Base-by-base conservation (phyloP, 805 yeast genomes). In the Cyberlindnera euphorbiiphila region DNA sequence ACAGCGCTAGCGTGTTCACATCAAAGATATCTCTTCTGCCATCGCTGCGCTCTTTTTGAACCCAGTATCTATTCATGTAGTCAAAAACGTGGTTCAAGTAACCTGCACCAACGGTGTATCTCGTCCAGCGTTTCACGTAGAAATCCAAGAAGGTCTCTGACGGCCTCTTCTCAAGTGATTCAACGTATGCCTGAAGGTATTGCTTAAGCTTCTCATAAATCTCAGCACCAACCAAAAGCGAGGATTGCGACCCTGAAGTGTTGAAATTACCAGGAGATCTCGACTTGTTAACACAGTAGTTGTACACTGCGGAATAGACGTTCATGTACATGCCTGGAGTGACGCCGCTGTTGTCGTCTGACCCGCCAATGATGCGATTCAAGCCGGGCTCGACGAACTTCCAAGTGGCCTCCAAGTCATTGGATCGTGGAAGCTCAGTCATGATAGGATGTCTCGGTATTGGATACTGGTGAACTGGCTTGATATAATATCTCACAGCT, bases 21-120 rank as follows among this genome's bases (percentile, higher is more conserved):
- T 93, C 98, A 60, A 79, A 87, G 31, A 93, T 80, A 54, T 86
- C 88, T 46, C 88, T 74, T 53, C 86, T 77, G 13, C 97, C 97
- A 58, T 91, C 97, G 29, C 87, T 83, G 55, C 98, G 74, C 62
- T 91, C 98, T 56, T 94, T 89, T 51, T 84, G 85, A 29, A 94
- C 96, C 98, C 98, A 93, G 63, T 91, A 93, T 45, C 98, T 75
- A 62, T 93, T 93, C 75, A 93, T 79, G 62, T 93, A 93, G 59
- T 91, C 96, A 54, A 93, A 85, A 6, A 94, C 89, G 58, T 94
- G 93, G 60, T 87, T 88, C 59, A 93, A 65, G 61, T 86, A 85
- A 12, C 88, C 84, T 2, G 98, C 95, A 19, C 98, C 98, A 36
- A 86, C 78, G 16, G 94, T 78, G 59, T 74, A 93, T 43, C 98